phyloP scores from a whole-genome alignment of 306 rosid genomes.

The Cucurbita ficifolia region DNA sequence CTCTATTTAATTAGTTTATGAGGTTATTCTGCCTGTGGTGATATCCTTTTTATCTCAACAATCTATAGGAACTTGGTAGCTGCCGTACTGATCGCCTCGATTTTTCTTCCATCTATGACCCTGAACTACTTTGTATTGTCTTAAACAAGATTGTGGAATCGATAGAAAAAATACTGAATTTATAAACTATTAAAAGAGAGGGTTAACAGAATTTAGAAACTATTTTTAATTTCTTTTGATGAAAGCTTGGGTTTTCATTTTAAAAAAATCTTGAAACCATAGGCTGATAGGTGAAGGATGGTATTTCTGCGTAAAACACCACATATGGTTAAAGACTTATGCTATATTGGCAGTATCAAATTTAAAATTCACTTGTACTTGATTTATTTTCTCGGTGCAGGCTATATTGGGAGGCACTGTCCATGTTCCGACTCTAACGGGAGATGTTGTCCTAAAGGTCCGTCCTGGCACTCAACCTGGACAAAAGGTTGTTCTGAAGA shows the following conservation, averaged over 20 bases:
- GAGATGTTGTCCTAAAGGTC: conserved; percentile 87
- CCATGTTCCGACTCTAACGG: conserved; percentile 74
- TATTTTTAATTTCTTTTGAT: background rate
- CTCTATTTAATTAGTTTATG: background rate
- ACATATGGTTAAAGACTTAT: background rate
- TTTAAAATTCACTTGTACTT: background rate
- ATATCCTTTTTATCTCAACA: background rate
- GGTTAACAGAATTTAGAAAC: background rate
- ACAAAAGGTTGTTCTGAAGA: conserved; percentile 81
- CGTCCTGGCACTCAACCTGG: conserved; percentile 81
- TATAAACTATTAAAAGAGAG: background rate
- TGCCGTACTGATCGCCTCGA: background rate
- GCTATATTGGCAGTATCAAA: background rate
- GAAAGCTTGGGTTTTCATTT: background rate
- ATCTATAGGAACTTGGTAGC: background rate
- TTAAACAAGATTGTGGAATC: background rate
- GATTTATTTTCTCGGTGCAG: conserved; percentile 17
- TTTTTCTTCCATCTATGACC: background rate
- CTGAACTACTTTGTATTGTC: background rate
- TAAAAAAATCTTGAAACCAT: background rate
- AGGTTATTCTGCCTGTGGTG: background rate
- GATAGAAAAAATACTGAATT: background rate
- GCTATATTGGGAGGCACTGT: conserved; percentile 87
- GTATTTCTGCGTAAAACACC: background rate
- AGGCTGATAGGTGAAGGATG: background rate